A percentile compares a stretch with the other conserved stretches of the same genome.
These are phyloP conservation scores for Teunomyces atbi DNA, from an alignment of 805 yeast species.

Conservation along the genomic window DNA sequence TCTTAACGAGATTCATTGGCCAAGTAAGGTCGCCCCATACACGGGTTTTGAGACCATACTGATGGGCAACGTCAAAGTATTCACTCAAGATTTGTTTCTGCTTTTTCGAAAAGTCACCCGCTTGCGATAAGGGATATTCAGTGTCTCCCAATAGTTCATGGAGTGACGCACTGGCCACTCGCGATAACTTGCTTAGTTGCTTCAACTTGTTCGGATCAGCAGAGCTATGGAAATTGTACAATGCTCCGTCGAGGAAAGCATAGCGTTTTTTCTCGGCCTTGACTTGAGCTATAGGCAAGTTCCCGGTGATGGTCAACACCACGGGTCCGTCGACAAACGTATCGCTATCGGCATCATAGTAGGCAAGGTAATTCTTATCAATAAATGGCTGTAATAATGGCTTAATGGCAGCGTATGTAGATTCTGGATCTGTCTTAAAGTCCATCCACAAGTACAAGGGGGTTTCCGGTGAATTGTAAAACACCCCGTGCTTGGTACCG, in stretches of 20 bases:
- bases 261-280: slow-evolving; percentile 25
- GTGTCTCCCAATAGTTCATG: slow-evolving; percentile 25
- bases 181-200: slow-evolving; percentile 25
- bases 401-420: slow-evolving; percentile 46
- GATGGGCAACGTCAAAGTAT: slow-evolving; percentile 46
- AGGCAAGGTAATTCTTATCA: slow-evolving; percentile 49
- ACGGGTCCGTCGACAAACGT: slow-evolving; percentile 50
- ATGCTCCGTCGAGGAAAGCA: slow-evolving; percentile 55
- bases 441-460: slow-evolving; percentile 65
- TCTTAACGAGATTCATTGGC: slow-evolving; percentile 49
- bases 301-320: slow-evolving; percentile 65
- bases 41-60: slow-evolving; percentile 51
- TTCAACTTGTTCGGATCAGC: slow-evolving; percentile 22
- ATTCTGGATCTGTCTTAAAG: slow-evolving; percentile 53
- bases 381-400: slow-evolving; percentile 47
- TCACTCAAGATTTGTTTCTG: slow-evolving; percentile 28
- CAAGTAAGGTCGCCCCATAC: slow-evolving; percentile 73
- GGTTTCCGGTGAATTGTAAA: slow-evolving; percentile 44
- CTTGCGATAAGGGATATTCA: slow-evolving; percentile 10
- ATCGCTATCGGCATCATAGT: slow-evolving; percentile 37
- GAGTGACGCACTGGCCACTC: slow-evolving; percentile 47
- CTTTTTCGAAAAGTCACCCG: slow-evolving; percentile 28
- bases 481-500: slow-evolving; percentile 29
- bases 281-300: slow-evolving; percentile 47
- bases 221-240: slow-evolving; percentile 25